Evolutionary conservation across 1,284 basidiomycete species (phyloP), one percentile per base, ranked within the genome.

Genomic region (Takashimella koratensis): DNA sequence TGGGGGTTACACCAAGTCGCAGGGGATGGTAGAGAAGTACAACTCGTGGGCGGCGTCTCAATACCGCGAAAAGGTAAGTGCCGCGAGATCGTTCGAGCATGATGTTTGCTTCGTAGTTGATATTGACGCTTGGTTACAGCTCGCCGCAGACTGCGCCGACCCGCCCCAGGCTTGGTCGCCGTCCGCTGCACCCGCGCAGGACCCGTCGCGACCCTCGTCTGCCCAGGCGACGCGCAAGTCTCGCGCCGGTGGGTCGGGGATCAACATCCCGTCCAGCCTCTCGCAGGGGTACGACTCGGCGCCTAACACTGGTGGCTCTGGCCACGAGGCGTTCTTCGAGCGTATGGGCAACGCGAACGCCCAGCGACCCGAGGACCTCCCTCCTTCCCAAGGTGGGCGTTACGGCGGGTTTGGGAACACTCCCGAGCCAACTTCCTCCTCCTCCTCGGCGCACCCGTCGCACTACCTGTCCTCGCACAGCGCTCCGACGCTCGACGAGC

Each of bases 11-110:
- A 83, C 78, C 44, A 83, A 85, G 48, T 81, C 79, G 49, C 83
- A 87, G 74, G 83, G 79, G 54, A 77, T 87, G 50, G 82, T 86
- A 60, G 87, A 92, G 51, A 90, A 86, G 54, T 96, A 96, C 76
- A 88, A 90, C 70, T 88, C 83, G 43, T 95, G 92, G 90, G 88
- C 91, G 3, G 92, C 91, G 1, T 79, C 86, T 3, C 90, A 95
- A 76, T 96, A 95, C 75, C 83, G 88, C 45, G 87, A 91, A 75
- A 96, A 94, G 81, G 90, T 88, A 61, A 57, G 69, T 51, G n/a
- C 20, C 25, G 24, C 27, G 22, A 39, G 13, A 10, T 16, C 40
- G 24, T 43, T 47, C 12, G 13, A 36, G 30, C 10, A 36, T 36
- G 16, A 20, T 41, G 13, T 30, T 13, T 45, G 19, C 22, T 26